phyloP scores from a whole-genome alignment of 139 green algal genomes.

The Coelastrella sp. region DNA sequence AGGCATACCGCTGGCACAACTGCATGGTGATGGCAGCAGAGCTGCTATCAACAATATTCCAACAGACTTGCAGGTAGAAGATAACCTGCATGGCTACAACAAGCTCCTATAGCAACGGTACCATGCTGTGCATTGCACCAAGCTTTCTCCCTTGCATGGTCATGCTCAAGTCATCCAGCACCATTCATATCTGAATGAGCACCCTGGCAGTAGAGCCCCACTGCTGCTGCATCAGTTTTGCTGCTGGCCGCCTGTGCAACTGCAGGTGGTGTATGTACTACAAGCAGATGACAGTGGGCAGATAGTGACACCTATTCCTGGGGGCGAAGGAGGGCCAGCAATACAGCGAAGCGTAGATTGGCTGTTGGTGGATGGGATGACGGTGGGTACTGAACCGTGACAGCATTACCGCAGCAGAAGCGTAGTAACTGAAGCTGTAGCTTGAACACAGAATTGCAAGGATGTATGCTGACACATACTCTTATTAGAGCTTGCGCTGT shows the following conservation, averaged over 20 bases:
- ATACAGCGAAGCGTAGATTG: conserved; percentile 66
- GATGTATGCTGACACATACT: too few relatives aligned
- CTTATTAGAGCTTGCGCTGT: too few relatives aligned
- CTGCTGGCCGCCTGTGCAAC: background rate
- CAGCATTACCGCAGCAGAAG: background rate
- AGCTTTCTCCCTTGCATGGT: too few relatives aligned
- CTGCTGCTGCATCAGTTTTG: background rate
- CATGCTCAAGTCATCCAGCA: too few relatives aligned
- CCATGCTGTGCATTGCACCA: too few relatives aligned
- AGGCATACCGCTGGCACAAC: conserved; percentile 71
- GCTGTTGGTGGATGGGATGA: conserved; percentile 83
- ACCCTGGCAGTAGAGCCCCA: too few relatives aligned
- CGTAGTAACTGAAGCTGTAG: background rate
- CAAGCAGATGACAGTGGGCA: conserved; percentile 65
- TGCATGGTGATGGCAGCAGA: conserved; percentile 75
- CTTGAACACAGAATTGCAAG: too few relatives aligned
- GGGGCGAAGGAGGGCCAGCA: background rate
- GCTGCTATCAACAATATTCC: conserved; percentile 52
- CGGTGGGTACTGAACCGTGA: conserved; percentile 44
- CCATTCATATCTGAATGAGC: too few relatives aligned
- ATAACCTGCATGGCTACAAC: too few relatives aligned
- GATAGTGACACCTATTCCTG: conserved; percentile 67
- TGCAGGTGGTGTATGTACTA: conserved; percentile 81
- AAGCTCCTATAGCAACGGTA: too few relatives aligned
- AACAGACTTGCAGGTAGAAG: conserved; percentile 54